Conservation (phyloP, 768 basidiomycete species). For the Ramaria sp. region DNA sequence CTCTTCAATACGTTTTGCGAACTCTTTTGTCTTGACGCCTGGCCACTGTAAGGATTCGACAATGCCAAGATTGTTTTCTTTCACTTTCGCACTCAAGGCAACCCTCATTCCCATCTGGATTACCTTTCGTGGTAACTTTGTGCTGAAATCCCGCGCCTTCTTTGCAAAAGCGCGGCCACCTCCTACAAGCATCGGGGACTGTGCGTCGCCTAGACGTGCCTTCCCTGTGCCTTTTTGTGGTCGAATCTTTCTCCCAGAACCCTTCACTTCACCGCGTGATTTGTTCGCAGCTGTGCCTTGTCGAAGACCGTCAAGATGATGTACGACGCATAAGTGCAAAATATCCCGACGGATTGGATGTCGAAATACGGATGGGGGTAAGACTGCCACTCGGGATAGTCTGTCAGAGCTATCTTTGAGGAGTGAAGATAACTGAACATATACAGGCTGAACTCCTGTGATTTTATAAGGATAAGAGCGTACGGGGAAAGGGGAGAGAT, state of each 20-base stretch:
- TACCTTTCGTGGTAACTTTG: conserved; percentile 87
- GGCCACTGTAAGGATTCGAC: conserved; percentile 67
- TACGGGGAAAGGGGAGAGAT: background rate
- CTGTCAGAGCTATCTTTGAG: background rate
- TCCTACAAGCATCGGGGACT: conserved; percentile 79
- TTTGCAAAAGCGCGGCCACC: conserved; percentile 92
- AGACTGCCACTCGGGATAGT: background rate
- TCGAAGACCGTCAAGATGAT: conserved; percentile 80
- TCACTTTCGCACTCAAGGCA: conserved; percentile 75
- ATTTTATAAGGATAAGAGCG: background rate
- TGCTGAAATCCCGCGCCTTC: conserved; percentile 84
- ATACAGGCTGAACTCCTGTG: conserved; percentile 8
- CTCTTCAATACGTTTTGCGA: conserved; percentile 48
- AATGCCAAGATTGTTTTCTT: conserved; percentile 62
- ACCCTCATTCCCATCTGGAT: conserved; percentile 88
- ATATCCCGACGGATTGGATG: conserved; percentile 88
- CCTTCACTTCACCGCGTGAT: conserved; percentile 81
- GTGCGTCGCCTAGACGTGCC: conserved; percentile 83
- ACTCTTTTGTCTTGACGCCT: conserved; percentile 56
- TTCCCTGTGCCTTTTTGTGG: conserved; percentile 86
- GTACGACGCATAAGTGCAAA: conserved; percentile 83
- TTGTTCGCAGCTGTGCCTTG: conserved; percentile 90
- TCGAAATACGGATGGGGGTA: conserved; percentile 50
- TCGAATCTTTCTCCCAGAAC: conserved; percentile 81
- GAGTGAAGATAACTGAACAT: conserved; percentile 13